A percentile compares a stretch with the other conserved stretches of the same genome.
phyloP scores from a whole-genome alignment of 176 grass and related monocot genomes.

The Poa pratensis region DNA sequence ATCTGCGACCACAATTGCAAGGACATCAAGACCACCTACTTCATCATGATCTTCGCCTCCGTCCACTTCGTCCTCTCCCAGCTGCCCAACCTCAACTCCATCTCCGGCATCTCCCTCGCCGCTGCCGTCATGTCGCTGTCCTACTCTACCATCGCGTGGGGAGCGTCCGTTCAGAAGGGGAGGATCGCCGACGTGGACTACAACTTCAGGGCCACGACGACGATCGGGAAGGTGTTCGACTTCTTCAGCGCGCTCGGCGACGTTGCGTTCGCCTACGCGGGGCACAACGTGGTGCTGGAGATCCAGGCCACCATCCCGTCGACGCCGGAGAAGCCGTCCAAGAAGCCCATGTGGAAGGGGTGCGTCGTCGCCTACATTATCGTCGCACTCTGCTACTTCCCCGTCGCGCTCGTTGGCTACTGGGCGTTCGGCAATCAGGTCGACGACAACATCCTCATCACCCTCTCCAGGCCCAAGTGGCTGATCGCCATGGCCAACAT shows the following conservation, averaged over 20 bases:
- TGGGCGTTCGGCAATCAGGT: conserved; percentile 66
- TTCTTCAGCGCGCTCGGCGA: conserved; percentile 78
- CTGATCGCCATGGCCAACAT: conserved; percentile 90
- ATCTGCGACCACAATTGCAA: conserved; percentile 64
- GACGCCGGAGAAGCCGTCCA: conserved; percentile 76
- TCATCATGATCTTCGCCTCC: conserved; percentile 94
- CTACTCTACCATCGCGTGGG: conserved; percentile 94
- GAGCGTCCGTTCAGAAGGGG: conserved; percentile 73
- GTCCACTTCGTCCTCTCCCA: conserved; percentile 86
- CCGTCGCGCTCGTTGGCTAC: conserved; percentile 78
- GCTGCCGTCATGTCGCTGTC: conserved; percentile 94
- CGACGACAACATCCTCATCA: conserved; percentile 68
- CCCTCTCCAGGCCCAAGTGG: conserved; percentile 65
- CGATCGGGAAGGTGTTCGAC: conserved; percentile 60
- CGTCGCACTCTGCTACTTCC: conserved; percentile 93
- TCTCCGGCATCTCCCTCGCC: conserved; percentile 83
- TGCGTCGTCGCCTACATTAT: conserved; percentile 82
- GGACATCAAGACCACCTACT: conserved; percentile 71
- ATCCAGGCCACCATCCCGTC: conserved; percentile 95
- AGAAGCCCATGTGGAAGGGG: conserved; percentile 97
- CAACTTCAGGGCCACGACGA: conserved; percentile 30
- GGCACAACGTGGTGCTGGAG: conserved; percentile 90
- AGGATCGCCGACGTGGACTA: conserved; percentile 62
- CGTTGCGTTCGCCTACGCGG: conserved; percentile 81
- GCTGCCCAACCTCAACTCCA: conserved; percentile 91